Conservation (phyloP, 306 rosid genomes). For the Pterocarpus macrocarpus region DNA sequence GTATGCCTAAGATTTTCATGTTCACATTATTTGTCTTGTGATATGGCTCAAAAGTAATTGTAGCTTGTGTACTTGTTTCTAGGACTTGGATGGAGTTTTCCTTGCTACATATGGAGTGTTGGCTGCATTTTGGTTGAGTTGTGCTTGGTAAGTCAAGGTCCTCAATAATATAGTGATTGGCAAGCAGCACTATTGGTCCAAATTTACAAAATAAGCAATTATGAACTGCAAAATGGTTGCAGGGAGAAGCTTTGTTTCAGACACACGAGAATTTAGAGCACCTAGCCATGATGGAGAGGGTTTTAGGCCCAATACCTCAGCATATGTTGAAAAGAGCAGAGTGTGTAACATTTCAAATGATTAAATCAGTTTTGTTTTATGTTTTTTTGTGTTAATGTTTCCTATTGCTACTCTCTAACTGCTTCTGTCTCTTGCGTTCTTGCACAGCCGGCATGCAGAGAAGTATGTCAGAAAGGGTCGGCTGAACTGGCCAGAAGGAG, state of each 20-base stretch:
- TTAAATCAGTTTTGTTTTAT: neutral
- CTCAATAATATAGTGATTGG: neutral
- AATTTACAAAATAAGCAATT: neutral
- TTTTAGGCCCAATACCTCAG: conserved; percentile 68
- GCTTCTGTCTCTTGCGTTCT: neutral
- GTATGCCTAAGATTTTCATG: neutral
- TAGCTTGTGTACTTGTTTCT: neutral
- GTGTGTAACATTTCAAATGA: conserved; percentile 52
- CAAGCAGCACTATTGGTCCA: neutral
- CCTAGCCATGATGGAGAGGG: conserved; percentile 87
- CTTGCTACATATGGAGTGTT: conserved; percentile 81
- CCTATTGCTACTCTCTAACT: conserved; percentile 4
- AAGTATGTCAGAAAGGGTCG: conserved; percentile 77
- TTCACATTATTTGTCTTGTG: neutral
- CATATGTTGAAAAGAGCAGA: conserved; percentile 65
- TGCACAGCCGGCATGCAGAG: conserved; percentile 71
- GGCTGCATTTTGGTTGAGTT: conserved; percentile 84
- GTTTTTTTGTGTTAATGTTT: conserved; percentile 20
- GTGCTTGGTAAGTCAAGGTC: conserved; percentile 62
- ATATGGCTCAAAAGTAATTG: neutral
- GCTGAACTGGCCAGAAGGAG: conserved; percentile 87
- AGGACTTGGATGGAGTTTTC: conserved; percentile 82
- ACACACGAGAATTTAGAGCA: conserved; percentile 85
- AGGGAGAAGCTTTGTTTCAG: conserved; percentile 86
- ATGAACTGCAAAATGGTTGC: conserved; percentile 8